Percentiles rank a stretch among this genome's conserved stretches.
These are phyloP conservation scores for Hordeum pubiflorum DNA, from an alignment of 202 grass and related monocot species.

Conservation along the genomic window DNA sequence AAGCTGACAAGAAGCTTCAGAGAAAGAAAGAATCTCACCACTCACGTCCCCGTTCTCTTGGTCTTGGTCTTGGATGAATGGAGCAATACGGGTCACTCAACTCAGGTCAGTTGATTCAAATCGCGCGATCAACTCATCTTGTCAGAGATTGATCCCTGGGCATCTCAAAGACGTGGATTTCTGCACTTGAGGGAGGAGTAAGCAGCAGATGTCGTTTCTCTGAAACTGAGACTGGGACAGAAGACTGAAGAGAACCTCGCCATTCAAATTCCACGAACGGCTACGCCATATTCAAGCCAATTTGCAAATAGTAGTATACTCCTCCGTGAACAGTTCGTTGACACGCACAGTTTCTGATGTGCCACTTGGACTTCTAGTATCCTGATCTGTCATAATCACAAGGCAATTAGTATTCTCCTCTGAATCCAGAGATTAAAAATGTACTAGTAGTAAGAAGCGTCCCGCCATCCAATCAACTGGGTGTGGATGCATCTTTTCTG, in stretches of 20 bases:
- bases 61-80: background rate
- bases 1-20: background rate
- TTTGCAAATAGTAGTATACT: background rate
- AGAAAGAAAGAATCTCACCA: background rate
- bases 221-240: background rate
- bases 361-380: background rate
- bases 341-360: too few relatives aligned
- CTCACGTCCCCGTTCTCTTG: background rate
- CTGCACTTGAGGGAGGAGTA: too few relatives aligned
- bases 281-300: background rate
- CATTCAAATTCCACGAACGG: background rate
- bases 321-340: background rate
- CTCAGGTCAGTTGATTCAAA: background rate
- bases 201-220: background rate
- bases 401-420: background rate
- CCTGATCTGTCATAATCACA: background rate
- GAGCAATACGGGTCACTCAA: background rate
- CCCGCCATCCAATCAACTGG: background rate
- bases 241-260: background rate
- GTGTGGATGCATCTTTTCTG: background rate
- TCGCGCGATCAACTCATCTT: background rate
- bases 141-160: background rate
- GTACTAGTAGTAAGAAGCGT: background rate
- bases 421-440: background rate
- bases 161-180: background rate